Conservation (phyloP, 495 filamentous ascomycete genomes). For the Neurospora pannonica region DNA sequence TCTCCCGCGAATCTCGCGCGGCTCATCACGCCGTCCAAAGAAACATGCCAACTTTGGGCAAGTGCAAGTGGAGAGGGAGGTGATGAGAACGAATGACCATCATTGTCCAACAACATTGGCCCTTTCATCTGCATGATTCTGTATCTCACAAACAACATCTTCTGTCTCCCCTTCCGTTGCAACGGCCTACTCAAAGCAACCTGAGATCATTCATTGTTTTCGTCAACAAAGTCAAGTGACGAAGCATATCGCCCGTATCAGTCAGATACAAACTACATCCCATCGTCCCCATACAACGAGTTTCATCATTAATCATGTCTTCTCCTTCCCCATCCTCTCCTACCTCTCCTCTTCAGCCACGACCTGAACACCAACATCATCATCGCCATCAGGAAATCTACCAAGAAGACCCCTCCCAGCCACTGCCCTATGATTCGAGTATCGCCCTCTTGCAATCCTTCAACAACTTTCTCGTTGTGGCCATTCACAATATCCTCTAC, state of each 20-base stretch:
- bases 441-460: conserved; percentile 32
- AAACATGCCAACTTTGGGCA: background rate
- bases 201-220: background rate
- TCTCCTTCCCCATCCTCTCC: background rate
- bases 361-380: conserved; percentile 31
- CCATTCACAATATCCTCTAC: conserved; percentile 90
- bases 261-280: background rate
- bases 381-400: conserved; percentile 20
- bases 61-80: background rate
- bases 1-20: background rate
- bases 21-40: background rate
- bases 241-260: background rate
- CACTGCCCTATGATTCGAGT: background rate
- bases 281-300: too few species aligned
- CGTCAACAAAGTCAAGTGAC: background rate
- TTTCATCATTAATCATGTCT: conserved; percentile 11
- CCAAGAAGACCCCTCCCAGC: background rate
- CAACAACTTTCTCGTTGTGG: conserved; percentile 72
- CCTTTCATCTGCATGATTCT: background rate
- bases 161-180: background rate
- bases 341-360: background rate
- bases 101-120: background rate
- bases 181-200: background rate
- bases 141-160: background rate
- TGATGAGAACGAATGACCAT: background rate